phyloP scores from a whole-genome alignment of 768 basidiomycete genomes.

The Lentinula edodes region DNA sequence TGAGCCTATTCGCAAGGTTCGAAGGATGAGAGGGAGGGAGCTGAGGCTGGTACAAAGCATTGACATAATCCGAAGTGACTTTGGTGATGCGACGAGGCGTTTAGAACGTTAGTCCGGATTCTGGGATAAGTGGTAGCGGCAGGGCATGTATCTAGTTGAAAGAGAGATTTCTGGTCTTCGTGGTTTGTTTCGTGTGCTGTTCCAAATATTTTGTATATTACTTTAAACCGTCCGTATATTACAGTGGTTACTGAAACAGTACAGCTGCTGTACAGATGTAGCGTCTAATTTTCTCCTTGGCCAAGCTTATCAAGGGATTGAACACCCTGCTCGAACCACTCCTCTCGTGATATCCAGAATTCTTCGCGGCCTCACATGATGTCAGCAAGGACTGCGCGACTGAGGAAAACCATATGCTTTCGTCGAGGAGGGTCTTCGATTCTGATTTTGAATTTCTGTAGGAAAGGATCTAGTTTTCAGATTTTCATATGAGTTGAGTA shows the following conservation, averaged over 20 bases:
- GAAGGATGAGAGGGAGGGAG: conserved; percentile 82
- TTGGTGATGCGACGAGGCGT: conserved; percentile 20
- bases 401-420: conserved; percentile 99
- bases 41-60: conserved; percentile 78
- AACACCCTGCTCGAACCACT: conserved; percentile 91
- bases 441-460: conserved; percentile 97
- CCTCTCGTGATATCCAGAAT: conserved; percentile 93
- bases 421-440: conserved; percentile 98
- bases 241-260: not conserved
- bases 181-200: no score
- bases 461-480: not conserved
- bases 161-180: no score
- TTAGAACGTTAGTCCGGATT: conserved; percentile 34
- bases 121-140: conserved; percentile 21
- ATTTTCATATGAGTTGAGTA: not conserved
- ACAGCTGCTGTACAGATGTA: not conserved
- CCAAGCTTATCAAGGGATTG: conserved; percentile 83
- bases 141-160: no score
- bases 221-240: not conserved
- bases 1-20: conserved; percentile 57
- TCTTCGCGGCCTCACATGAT: conserved; percentile 94
- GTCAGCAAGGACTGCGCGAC: conserved; percentile 96
- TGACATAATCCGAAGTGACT: conserved; percentile 51
- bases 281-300: conserved; percentile 43
- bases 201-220: not conserved